Evolutionary conservation across 176 grass and related monocot species (phyloP), one percentile per base, ranked within the genome.

Genomic region (Thalia dealbata): DNA sequence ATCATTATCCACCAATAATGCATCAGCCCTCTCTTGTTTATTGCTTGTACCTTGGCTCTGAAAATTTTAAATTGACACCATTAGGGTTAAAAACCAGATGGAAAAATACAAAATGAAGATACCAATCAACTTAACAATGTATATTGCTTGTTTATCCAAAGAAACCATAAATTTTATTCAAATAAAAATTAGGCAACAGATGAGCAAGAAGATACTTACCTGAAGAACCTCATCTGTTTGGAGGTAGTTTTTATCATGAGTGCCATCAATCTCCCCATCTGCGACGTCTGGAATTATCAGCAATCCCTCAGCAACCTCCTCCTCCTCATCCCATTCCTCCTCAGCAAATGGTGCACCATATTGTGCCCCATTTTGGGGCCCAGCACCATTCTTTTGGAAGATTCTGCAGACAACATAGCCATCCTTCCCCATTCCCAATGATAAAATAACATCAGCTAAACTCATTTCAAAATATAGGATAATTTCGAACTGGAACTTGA

Each of bases 281-380:
- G 35, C 82, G 73, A 61, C 63, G 41, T 72, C 46, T 26, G 67
- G 32, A 63, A 81, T 75, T 62, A 96, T 50, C 0, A 86, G 63
- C 74, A 91, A 54, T 50, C 83, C 30, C 24, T 78, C 89, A 38
- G 80, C 75, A 71, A 70, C 79, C 50, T 90, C 85, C 59, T 84
- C 79, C 0, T 88, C 85, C 0, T 87, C 65, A 60, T 92, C 89
- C 93, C 93, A 97, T 69, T 97, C 93, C 80, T 90, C 93, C 87
- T 97, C 93, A 6, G 88, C 78, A n/a, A 90, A 97, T 45, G 93
- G 93, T 16, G 93, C 93, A 43, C 93, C 93, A 67, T 96, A 96
- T 62, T 96, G 93, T 27, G 93, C 93, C 6, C 93, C 93, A 29
- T 96, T 96, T 35, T 92, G 89, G 15, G 89, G 93, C 52, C 93